Percentiles rank a stretch among this genome's conserved stretches.
Conservation (phyloP, 805 yeast species). For the Maudiozyma saulgeensis region DNA sequence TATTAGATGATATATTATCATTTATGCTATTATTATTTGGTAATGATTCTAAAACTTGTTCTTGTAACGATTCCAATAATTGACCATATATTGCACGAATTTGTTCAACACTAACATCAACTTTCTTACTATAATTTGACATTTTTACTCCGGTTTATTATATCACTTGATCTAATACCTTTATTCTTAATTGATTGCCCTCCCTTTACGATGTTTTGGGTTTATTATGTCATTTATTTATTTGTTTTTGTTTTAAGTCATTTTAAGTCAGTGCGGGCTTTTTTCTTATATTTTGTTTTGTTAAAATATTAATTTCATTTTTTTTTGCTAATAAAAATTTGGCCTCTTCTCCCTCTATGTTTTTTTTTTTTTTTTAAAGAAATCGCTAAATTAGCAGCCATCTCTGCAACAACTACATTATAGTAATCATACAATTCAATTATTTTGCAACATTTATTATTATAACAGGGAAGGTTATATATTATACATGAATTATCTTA, state of each 20-base stretch:
- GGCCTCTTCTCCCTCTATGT: background rate
- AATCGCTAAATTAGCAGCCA: background rate
- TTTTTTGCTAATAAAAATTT: no score
- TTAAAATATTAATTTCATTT: no score
- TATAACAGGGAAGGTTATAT: no score
- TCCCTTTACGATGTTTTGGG: no score
- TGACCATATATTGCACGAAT: constrained; percentile 23
- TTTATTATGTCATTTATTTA: no score
- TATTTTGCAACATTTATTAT: no score
- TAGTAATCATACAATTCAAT: background rate
- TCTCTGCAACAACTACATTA: background rate
- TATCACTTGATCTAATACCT: no score
- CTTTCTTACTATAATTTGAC: background rate
- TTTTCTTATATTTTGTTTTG: no score
- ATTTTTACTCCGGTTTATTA: background rate
- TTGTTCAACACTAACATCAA: constrained; percentile 10
- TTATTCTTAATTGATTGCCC: background rate
- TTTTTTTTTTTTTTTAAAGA: background rate
- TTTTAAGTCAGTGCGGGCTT: no score
- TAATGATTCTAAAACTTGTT: constrained; percentile 12
- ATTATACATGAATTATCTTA: no score
- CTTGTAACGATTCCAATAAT: constrained; percentile 18
- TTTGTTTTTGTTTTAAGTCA: no score
- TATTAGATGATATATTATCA: constrained; percentile 6
- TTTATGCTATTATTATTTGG: constrained; percentile 5